Conservation (phyloP, 179 eudicot genomes). For the Beta macrorhiza region DNA sequence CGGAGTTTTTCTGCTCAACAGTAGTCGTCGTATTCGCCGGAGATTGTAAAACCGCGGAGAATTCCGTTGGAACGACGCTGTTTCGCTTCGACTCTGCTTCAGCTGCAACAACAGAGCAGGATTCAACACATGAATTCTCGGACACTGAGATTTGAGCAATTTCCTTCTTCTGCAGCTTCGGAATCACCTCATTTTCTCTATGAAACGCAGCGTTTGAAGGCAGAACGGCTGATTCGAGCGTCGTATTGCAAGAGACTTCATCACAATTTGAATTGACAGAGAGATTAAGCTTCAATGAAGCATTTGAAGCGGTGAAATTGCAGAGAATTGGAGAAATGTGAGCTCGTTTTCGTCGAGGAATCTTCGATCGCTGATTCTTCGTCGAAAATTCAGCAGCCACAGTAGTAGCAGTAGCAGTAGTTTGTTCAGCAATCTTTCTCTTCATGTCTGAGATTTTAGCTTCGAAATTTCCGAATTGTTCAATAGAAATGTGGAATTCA, state of each 20-base stretch:
- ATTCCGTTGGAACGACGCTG: not conserved
- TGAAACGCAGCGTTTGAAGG: slow-evolving; percentile 29
- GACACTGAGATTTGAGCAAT: slow-evolving; percentile 36
- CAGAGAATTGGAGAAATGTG: slow-evolving; percentile 53
- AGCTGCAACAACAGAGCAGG: slow-evolving; percentile 38
- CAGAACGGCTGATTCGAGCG: slow-evolving; percentile 31
- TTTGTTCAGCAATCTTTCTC: slow-evolving; percentile 28
- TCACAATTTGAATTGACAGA: slow-evolving; percentile 33
- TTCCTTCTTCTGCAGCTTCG: slow-evolving; percentile 19
- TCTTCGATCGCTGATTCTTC: slow-evolving; percentile 70
- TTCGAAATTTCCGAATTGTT: not conserved
- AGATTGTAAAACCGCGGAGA: slow-evolving; percentile 24
- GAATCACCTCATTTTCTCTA: slow-evolving; percentile 32
- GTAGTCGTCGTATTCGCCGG: slow-evolving; percentile 36
- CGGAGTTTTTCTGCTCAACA: slow-evolving; percentile 27
- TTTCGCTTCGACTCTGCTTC: slow-evolving; percentile 35
- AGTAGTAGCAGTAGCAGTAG: not conserved
- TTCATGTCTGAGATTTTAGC: slow-evolving; percentile 19
- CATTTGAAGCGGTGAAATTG: not conserved
- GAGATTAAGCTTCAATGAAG: slow-evolving; percentile 23
- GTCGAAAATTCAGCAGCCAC: not conserved
- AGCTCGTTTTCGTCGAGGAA: slow-evolving; percentile 66
- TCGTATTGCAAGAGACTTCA: slow-evolving; percentile 49
- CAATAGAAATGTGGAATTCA: not conserved
- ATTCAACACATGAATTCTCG: slow-evolving; percentile 69